Evolutionary conservation across 2,329 filamentous ascomycete genomes (phyloP), one percentile per base, ranked within the genome.

Genomic region (Paecilomyces formosus): DNA sequence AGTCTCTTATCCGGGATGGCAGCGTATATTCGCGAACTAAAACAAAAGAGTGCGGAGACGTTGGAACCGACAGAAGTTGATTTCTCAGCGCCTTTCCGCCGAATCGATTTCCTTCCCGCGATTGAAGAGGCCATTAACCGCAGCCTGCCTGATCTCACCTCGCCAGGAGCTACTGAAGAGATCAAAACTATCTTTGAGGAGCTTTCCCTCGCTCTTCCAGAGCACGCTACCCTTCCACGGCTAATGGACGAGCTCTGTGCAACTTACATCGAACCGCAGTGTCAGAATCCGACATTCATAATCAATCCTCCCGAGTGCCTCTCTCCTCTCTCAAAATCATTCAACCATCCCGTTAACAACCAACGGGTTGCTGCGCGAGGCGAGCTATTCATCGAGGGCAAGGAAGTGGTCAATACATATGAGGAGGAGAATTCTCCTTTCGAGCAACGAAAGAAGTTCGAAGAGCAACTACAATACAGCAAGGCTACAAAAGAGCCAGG

Each of bases 361-460:
- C 92, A 97, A 70, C 74, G 83, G 8, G 85, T 96, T 1, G 88
- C 91, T 1, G 89, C 90, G 0, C 87, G 92, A 5, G 90, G 89
- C 0, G 92, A 97, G 74, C 83, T 96, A 22, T 96, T 96, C 75
- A 84, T 95, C 62, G 78, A 85, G 55, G 86, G 88, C 49, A 85
- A 85, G 57, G 94, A 99, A 71, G 82, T 96, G 31, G 90, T 93
- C 61, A 99, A 99, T 74, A 95, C 93, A 79, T 99, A 99, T 73
- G 94, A 99, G 73, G 94, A 99, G 75, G 94, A 99, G 72, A 99
- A 99, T 73, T 89, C 90, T 55, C 94, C 94, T 0, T 86, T 88
- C 57, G 89, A 88, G 66, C 94, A 99, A 76, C 82, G 89, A 53
- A 81, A 83, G 57, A 99, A 99, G 74, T 92, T 99, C 63, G 74